Percentiles rank a stretch among this genome's conserved stretches.
phyloP scores from a whole-genome alignment of 176 grass and related monocot genomes.

The Raddia guianensis region DNA sequence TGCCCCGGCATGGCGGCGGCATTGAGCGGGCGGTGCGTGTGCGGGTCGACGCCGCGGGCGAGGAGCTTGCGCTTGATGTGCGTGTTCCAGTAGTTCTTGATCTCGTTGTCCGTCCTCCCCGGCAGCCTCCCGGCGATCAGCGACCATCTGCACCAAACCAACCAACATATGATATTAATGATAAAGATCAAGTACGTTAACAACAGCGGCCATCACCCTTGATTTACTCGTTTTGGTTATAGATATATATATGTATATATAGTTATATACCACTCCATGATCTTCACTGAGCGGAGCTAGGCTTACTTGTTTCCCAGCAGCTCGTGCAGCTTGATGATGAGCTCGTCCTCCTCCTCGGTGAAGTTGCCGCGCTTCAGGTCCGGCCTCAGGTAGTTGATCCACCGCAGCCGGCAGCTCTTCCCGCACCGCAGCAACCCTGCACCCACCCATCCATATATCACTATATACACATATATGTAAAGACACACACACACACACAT shows the following conservation, averaged over 20 bases:
- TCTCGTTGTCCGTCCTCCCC: constrained; percentile 88
- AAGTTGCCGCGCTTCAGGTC: constrained; percentile 96
- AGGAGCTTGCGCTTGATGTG: constrained; percentile 90
- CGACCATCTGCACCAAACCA: constrained; percentile 60
- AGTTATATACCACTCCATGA: neutral
- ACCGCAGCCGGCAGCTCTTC: constrained; percentile 92
- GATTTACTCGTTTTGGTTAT: neutral
- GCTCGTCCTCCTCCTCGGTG: constrained; percentile 89
- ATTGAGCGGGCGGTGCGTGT: constrained; percentile 68
- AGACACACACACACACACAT: neutral
- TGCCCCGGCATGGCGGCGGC: constrained; percentile 3
- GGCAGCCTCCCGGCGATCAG: constrained; percentile 81
- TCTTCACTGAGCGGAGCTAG: neutral
- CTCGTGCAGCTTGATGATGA: constrained; percentile 93
- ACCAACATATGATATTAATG: neutral
- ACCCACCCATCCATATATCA: neutral
- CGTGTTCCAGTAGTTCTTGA: constrained; percentile 98
- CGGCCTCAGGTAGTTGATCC: constrained; percentile 95
- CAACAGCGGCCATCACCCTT: neutral
- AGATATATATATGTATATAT: no score
- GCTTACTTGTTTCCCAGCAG: constrained; percentile 83
- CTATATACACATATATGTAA: neutral
- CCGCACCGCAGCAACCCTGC: constrained; percentile 77
- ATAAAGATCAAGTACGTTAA: neutral
- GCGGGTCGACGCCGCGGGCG: constrained; percentile 70